Conservation (phyloP, 805 yeast genomes). For the Pichia cephalocereana region DNA sequence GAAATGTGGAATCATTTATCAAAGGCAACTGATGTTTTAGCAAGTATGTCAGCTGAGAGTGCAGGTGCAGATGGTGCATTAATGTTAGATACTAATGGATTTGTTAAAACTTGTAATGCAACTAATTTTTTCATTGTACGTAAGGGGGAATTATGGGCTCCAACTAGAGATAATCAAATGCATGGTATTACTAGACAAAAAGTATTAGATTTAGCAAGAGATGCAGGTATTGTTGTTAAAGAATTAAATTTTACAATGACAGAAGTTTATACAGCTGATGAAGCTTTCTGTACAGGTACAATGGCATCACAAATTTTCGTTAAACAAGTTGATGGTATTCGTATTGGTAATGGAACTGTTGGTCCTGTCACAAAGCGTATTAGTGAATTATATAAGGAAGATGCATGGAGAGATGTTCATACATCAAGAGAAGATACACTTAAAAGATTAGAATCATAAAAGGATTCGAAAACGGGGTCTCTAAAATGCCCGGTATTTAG, state of each 20-base stretch:
- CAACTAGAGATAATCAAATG: slow-evolving; percentile 4
- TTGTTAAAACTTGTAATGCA: slow-evolving; percentile 5
- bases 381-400: slow-evolving; percentile 1
- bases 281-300: slow-evolving; percentile 4
- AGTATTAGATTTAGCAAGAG: background rate
- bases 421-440: background rate
- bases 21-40: slow-evolving; percentile 3
- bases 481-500: too few relatives aligned
- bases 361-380: background rate
- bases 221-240: background rate
- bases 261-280: slow-evolving; percentile 2
- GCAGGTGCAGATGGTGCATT: slow-evolving; percentile 4
- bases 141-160: slow-evolving; percentile 4
- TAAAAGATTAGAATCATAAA: background rate
- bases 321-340: slow-evolving; percentile 1
- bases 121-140: slow-evolving; percentile 1
- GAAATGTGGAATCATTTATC: slow-evolving; percentile 6
- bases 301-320: slow-evolving; percentile 3
- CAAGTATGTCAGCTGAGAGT: background rate
- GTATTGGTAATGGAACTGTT: background rate
- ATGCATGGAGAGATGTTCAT: background rate
- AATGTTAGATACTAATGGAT: slow-evolving; percentile 1
- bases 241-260: slow-evolving; percentile 1
- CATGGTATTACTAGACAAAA: slow-evolving; percentile 5
- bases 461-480: too few relatives aligned